Evolutionary conservation across 495 filamentous ascomycete species (phyloP).

Genomic region (Neurospora discreta): DNA sequence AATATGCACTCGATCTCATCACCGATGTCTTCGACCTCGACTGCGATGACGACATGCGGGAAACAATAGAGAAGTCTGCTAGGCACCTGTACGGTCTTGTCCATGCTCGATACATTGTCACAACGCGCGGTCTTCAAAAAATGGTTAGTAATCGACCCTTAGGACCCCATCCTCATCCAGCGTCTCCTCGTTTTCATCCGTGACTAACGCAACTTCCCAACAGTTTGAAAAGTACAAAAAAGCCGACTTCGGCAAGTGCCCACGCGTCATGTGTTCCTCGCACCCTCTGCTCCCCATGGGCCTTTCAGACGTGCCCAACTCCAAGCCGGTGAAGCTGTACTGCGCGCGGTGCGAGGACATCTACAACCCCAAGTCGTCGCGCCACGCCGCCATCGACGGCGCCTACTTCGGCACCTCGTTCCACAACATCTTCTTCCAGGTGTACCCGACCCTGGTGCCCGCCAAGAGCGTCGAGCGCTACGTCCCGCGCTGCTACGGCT

Average conservation of each 20-base stretch:
- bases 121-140: conserved; percentile 83
- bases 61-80: conserved; percentile 96
- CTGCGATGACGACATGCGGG: conserved; percentile 94
- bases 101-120: conserved; percentile 95
- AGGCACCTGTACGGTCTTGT: conserved; percentile 94
- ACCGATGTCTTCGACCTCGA: conserved; percentile 99
- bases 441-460: conserved; percentile 82
- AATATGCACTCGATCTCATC: conserved; percentile 96
- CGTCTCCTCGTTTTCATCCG: too few species aligned
- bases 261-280: conserved; percentile 82
- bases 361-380: conserved; percentile 97
- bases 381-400: conserved; percentile 88
- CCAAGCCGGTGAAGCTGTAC: conserved; percentile 88
- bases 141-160: conserved; percentile 55
- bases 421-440: conserved; percentile 98
- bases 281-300: conserved; percentile 91
- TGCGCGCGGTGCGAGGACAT: conserved; percentile 95
- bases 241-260: conserved; percentile 95
- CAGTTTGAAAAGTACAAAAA: conserved; percentile 99
- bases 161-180: not conserved
- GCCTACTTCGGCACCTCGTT: conserved; percentile 97
- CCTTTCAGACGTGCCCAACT: conserved; percentile 72
- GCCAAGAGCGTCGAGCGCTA: conserved; percentile 77
- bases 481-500: conserved; percentile 82
- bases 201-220: not conserved